A percentile compares a stretch with the other conserved stretches of the same genome.
Conservation (phyloP, 768 basidiomycete species). For the Podaxis rugospora region DNA sequence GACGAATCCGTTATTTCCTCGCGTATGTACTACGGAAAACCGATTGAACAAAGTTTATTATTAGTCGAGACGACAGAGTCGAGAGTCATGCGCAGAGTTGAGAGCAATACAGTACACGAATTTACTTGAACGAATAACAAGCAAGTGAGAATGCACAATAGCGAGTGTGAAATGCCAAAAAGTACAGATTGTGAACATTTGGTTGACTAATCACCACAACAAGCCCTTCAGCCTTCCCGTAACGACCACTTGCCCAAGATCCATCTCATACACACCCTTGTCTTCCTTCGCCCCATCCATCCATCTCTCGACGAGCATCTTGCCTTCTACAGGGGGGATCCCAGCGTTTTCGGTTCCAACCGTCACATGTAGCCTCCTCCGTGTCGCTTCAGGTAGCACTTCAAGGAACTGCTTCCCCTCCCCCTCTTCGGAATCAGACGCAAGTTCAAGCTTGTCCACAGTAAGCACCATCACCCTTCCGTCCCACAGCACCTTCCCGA, state of each 20-base stretch:
- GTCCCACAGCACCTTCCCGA: constrained; percentile 71
- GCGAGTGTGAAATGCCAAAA: too few relatives aligned
- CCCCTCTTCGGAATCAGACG: constrained; percentile 17
- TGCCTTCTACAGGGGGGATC: constrained; percentile 68
- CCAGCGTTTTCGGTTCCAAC: constrained; percentile 62
- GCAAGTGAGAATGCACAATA: too few relatives aligned
- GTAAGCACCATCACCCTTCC: constrained; percentile 76
- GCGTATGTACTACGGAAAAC: too few relatives aligned
- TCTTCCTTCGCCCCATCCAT: constrained; percentile 26
- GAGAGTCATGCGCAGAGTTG: too few relatives aligned
- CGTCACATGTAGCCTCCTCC: constrained; percentile 72
- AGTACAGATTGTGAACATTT: too few relatives aligned
- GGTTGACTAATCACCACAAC: neutral
- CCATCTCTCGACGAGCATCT: constrained; percentile 56
- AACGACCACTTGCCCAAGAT: constrained; percentile 2
- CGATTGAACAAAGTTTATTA: too few relatives aligned
- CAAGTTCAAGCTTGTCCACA: constrained; percentile 50
- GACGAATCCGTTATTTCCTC: too few relatives aligned
- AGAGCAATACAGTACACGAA: too few relatives aligned
- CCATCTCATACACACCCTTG: constrained; percentile 4
- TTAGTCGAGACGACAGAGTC: too few relatives aligned
- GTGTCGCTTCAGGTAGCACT: constrained; percentile 40
- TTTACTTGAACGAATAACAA: too few relatives aligned
- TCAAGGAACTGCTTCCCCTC: constrained; percentile 44
- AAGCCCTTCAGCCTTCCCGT: constrained; percentile 4